These are phyloP conservation scores for Lepiota brunneoincarnata DNA, from an alignment of 768 basidiomycete genomes.

Conservation along the genomic window DNA sequence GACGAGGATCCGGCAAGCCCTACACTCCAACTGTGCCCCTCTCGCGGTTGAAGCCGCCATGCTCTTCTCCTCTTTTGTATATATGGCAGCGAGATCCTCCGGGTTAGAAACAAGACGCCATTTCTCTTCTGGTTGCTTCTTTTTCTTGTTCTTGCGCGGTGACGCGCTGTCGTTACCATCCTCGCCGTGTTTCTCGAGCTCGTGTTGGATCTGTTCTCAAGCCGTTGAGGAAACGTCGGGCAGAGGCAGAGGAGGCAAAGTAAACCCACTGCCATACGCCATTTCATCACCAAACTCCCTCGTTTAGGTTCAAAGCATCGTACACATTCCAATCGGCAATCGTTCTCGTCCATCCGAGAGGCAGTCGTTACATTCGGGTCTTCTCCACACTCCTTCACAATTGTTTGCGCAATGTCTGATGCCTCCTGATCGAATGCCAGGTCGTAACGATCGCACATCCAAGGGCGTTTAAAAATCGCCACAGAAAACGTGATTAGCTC, in stretches of 20 bases:
- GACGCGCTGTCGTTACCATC: constrained; percentile 3
- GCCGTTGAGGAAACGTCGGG: not conserved
- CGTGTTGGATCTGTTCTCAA: constrained; percentile 24
- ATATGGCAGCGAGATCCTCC: not conserved
- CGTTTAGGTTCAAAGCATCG: constrained; percentile 20
- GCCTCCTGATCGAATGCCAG: constrained; percentile 28
- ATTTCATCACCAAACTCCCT: constrained; percentile 27
- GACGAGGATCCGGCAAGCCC: not conserved
- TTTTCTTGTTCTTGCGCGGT: constrained; percentile 1
- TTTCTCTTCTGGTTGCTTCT: constrained; percentile 7
- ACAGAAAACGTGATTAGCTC: not conserved
- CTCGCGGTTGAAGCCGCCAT: no score
- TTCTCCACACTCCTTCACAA: constrained; percentile 24
- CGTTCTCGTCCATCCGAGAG: constrained; percentile 22
- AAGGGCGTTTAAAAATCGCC: constrained; percentile 11
- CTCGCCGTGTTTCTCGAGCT: constrained; percentile 22
- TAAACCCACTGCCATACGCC: constrained; percentile 28
- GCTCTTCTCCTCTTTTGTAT: not conserved
- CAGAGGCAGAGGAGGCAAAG: not conserved
- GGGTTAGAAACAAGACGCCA: constrained; percentile 3
- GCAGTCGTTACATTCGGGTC: constrained; percentile 21
- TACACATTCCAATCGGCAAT: constrained; percentile 28
- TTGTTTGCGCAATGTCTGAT: constrained; percentile 17
- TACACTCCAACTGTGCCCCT: not conserved
- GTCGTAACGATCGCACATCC: constrained; percentile 21